Percentiles rank a stretch among this genome's conserved stretches.
These are phyloP conservation scores for Albugo candida DNA, from an alignment of 352 stramenopile species.

Conservation along the genomic window DNA sequence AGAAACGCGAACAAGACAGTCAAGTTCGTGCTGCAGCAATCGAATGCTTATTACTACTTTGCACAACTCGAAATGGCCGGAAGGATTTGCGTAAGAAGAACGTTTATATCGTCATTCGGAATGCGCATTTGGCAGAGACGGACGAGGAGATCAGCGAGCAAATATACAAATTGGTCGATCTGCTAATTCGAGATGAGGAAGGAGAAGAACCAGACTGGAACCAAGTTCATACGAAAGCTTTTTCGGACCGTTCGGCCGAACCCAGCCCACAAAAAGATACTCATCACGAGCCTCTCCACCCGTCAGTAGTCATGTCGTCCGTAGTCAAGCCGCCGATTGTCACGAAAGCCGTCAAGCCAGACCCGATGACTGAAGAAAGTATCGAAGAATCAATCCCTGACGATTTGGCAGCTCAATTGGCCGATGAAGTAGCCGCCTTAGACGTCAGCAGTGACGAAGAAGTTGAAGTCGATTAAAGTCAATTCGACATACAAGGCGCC, in stretches of 20 bases:
- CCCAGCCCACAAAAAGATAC: background rate
- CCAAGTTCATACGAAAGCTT: conserved; percentile 41
- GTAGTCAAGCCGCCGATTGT: background rate
- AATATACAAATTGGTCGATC: conserved; percentile 80
- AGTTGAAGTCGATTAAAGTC: conserved; percentile 26
- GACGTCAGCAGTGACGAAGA: conserved; percentile 78
- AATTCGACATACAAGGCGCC: conserved; percentile 13
- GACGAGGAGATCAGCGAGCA: conserved; percentile 71
- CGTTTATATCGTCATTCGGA: conserved; percentile 68
- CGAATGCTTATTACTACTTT: conserved; percentile 55
- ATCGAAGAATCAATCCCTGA: conserved; percentile 46
- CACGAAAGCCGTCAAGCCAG: background rate
- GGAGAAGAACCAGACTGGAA: conserved; percentile 72
- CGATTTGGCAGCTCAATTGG: conserved; percentile 36
- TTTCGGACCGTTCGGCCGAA: conserved; percentile 13
- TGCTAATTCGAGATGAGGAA: conserved; percentile 74
- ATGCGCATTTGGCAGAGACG: conserved; percentile 57
- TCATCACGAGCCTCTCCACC: background rate
- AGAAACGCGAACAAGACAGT: conserved; percentile 63
- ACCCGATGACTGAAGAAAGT: conserved; percentile 18
- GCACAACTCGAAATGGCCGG: conserved; percentile 54
- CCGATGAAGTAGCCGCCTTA: conserved; percentile 42
- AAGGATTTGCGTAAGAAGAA: conserved; percentile 71
- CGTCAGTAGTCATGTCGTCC: background rate
- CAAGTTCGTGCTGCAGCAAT: conserved; percentile 47